Percentiles rank a stretch among this genome's conserved stretches.
phyloP scores from a whole-genome alignment of 805 yeast species.

The Cyberlindnera veronae region DNA sequence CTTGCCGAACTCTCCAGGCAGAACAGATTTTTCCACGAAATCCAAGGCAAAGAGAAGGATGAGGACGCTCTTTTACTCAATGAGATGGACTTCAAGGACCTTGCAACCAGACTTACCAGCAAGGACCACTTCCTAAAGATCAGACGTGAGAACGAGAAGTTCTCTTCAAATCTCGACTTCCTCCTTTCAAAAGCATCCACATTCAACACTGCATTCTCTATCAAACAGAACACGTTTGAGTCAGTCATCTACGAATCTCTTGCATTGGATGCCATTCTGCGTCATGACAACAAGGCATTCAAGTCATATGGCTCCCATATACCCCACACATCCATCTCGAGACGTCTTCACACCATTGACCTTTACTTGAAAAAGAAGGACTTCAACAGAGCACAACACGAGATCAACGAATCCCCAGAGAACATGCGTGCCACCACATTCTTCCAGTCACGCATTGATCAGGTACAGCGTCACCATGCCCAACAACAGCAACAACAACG shows the following conservation, averaged over 20 bases:
- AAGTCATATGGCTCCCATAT: slow-evolving; percentile 28
- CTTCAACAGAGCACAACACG: slow-evolving; percentile 37
- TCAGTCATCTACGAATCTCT: slow-evolving; percentile 35
- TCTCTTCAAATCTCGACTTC: slow-evolving; percentile 21
- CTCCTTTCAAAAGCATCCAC: slow-evolving; percentile 13
- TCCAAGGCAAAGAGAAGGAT: slow-evolving; percentile 32
- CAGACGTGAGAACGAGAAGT: slow-evolving; percentile 21
- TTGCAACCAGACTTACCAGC: slow-evolving; percentile 33
- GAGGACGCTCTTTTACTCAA: slow-evolving; percentile 39
- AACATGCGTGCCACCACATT: slow-evolving; percentile 34
- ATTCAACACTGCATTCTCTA: slow-evolving; percentile 19
- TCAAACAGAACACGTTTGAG: slow-evolving; percentile 23
- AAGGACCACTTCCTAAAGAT: slow-evolving; percentile 19
- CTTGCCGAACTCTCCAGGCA: slow-evolving; percentile 35
- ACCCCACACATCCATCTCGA: slow-evolving; percentile 13
- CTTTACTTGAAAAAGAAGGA: slow-evolving; percentile 24
- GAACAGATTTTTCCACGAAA: slow-evolving; percentile 42
- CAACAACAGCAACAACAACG: slow-evolving; percentile 47
- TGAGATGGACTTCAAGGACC: slow-evolving; percentile 39
- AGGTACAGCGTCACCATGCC: slow-evolving; percentile 25
- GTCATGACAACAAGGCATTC: slow-evolving; percentile 27
- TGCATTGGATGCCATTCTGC: slow-evolving; percentile 38
- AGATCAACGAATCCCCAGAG: slow-evolving; percentile 38
- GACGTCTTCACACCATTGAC: slow-evolving; percentile 38
- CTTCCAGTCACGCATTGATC: slow-evolving; percentile 30